Conservation (phyloP, 768 basidiomycete genomes). For the Mycena venus region DNA sequence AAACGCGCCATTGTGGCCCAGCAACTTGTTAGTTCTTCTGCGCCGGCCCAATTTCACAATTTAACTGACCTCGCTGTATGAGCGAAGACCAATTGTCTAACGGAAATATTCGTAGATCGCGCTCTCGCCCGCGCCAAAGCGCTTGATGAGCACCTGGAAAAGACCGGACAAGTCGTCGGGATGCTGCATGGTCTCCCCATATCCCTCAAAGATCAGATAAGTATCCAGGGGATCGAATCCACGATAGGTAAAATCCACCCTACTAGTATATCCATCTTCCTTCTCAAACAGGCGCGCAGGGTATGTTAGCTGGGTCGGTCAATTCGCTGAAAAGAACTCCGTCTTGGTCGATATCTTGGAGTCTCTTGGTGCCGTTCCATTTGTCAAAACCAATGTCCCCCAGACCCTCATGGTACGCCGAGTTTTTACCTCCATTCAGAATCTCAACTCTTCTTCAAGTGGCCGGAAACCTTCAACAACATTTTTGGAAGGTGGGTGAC, state of each 20-base stretch:
- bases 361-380: slow-evolving; percentile 77
- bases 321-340: slow-evolving; percentile 68
- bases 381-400: slow-evolving; percentile 82
- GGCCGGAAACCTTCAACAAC: slow-evolving; percentile 83
- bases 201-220: slow-evolving; percentile 82
- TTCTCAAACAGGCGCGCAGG: slow-evolving; percentile 50
- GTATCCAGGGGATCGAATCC: slow-evolving; percentile 76
- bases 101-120: slow-evolving; percentile 85
- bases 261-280: not conserved
- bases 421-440: not conserved
- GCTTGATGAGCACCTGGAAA: slow-evolving; percentile 72
- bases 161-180: slow-evolving; percentile 76
- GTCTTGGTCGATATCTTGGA: slow-evolving; percentile 77
- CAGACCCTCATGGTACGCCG: slow-evolving; percentile 77
- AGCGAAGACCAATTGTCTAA: slow-evolving; percentile 85
- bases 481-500: slow-evolving; percentile 71
- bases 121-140: slow-evolving; percentile 74
- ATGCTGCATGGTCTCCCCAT: slow-evolving; percentile 83
- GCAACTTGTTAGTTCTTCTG: slow-evolving; percentile 67
- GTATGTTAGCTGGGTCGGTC: slow-evolving; percentile 81
- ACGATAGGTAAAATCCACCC: slow-evolving; percentile 64
- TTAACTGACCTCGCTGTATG: slow-evolving; percentile 1
- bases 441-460: slow-evolving; percentile 54
- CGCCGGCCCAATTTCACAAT: not conserved
- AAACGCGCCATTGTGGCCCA: slow-evolving; percentile 87